A percentile compares a stretch with the other conserved stretches of the same genome.
These are phyloP conservation scores for Stagonosporopsis rhizophila DNA, from an alignment of 2,329 filamentous ascomycete species.

Conservation along the genomic window DNA sequence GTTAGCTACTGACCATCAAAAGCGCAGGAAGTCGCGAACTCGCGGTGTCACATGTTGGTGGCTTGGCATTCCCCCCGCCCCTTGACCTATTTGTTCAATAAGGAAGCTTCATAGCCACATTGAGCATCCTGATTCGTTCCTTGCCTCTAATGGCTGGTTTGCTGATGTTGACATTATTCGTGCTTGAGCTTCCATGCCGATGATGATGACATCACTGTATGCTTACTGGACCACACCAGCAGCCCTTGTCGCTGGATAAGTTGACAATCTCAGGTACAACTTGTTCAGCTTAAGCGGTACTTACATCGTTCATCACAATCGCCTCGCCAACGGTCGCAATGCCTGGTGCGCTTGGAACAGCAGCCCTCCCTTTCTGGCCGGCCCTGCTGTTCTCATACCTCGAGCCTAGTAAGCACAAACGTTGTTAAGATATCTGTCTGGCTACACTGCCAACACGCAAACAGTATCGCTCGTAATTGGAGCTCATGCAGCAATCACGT, in stretches of 20 bases:
- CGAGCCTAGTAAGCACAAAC: conserved; percentile 31
- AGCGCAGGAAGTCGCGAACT: background rate
- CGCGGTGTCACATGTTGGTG: conserved; percentile 12
- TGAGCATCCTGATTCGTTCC: too few relatives aligned
- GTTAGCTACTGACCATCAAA: background rate
- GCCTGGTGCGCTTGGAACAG: conserved; percentile 27
- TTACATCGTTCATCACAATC: background rate
- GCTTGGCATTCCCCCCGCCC: conserved; percentile 4
- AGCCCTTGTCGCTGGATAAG: background rate
- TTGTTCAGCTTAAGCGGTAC: background rate
- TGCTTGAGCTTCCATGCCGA: background rate
- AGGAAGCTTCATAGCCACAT: too few relatives aligned
- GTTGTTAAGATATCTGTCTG: too few relatives aligned
- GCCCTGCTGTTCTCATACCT: conserved; percentile 39
- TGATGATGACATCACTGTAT: conserved; percentile 1
- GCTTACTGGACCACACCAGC: background rate
- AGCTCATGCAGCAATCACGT: conserved; percentile 22
- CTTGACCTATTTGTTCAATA: background rate
- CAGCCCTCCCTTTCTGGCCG: conserved; percentile 31
- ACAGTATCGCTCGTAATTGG: conserved; percentile 23
- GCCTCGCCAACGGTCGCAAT: background rate
- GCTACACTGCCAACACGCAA: background rate
- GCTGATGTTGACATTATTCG: background rate
- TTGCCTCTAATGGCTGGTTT: too few relatives aligned
- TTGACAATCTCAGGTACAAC: background rate